Evolutionary conservation across 1,284 basidiomycete species (phyloP).

Genomic region (Trichosporon coremiiforme): DNA sequence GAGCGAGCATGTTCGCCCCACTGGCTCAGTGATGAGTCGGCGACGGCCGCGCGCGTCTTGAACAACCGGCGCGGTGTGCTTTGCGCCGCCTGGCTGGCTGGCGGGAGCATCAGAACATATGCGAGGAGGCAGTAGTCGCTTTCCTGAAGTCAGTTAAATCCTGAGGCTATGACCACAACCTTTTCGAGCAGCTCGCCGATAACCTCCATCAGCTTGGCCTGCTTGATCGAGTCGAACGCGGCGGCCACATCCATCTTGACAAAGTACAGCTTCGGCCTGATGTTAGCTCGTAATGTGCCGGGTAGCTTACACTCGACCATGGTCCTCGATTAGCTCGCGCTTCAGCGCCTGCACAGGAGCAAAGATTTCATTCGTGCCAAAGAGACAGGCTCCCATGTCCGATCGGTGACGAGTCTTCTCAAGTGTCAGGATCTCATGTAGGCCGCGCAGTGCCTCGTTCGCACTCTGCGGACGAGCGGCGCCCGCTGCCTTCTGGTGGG

Average conservation of each 20-base stretch:
- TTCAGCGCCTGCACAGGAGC: slow-evolving; percentile 72
- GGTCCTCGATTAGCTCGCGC: slow-evolving; percentile 58
- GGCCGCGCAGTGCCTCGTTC: slow-evolving; percentile 78
- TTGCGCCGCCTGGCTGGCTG: slow-evolving; percentile 44
- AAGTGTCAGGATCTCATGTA: slow-evolving; percentile 80
- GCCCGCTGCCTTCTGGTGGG: slow-evolving; percentile 27
- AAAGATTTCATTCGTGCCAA: slow-evolving; percentile 82
- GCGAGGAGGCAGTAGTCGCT: slow-evolving; percentile 47
- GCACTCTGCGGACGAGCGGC: slow-evolving; percentile 28
- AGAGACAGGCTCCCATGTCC: slow-evolving; percentile 74
- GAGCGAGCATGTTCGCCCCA: slow-evolving; percentile 56
- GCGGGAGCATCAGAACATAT: slow-evolving; percentile 47
- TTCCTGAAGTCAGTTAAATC: slow-evolving; percentile 31
- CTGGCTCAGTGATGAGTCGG: slow-evolving; percentile 24
- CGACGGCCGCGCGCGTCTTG: slow-evolving; percentile 41
- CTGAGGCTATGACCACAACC: slow-evolving; percentile 57
- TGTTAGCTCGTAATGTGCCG: neutral
- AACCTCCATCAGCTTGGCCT: slow-evolving; percentile 78
- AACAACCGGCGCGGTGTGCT: slow-evolving; percentile 42
- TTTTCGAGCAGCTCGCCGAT: slow-evolving; percentile 71
- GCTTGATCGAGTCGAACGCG: slow-evolving; percentile 96
- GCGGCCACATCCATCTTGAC: slow-evolving; percentile 95
- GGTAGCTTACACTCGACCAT: slow-evolving; percentile 63
- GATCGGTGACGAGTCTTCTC: slow-evolving; percentile 74
- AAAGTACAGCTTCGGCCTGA: slow-evolving; percentile 83